A percentile compares a stretch with the other conserved stretches of the same genome.
Conservation (phyloP, 495 filamentous ascomycete species). For the Daldinia grandis region DNA sequence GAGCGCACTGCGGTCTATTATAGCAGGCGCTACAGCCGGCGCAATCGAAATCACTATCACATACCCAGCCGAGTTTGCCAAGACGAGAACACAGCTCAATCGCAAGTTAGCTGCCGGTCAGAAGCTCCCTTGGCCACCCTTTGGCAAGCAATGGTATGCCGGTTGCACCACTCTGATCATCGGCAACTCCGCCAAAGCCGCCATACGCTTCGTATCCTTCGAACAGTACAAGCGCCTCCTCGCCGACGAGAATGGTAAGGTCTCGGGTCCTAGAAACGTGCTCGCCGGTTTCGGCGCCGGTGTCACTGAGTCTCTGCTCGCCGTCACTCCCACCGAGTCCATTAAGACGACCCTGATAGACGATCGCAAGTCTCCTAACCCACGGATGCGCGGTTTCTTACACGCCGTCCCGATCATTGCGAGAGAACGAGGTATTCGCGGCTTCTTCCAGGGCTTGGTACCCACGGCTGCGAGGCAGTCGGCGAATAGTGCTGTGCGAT, state of each 20-base stretch:
- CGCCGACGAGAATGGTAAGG: constrained; percentile 83
- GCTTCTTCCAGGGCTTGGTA: constrained; percentile 96
- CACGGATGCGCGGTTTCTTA: constrained; percentile 90
- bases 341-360: constrained; percentile 99
- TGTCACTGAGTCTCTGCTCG: constrained; percentile 89
- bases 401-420: constrained; percentile 88
- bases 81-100: constrained; percentile 94
- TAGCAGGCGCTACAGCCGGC: constrained; percentile 89
- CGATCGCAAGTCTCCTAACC: constrained; percentile 85
- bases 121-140: constrained; percentile 95
- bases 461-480: constrained; percentile 94
- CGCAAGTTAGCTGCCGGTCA: constrained; percentile 77
- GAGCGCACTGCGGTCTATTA: constrained; percentile 82
- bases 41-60: constrained; percentile 98
- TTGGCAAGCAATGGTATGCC: constrained; percentile 95
- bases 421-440: constrained; percentile 83
- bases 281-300: constrained; percentile 95
- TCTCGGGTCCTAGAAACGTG: constrained; percentile 89
- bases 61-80: constrained; percentile 98
- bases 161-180: constrained; percentile 97
- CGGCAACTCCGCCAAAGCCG: constrained; percentile 94
- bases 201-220: constrained; percentile 95
- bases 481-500: constrained; percentile 90
- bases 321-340: constrained; percentile 96
- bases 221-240: constrained; percentile 88